Percentiles rank a stretch among this genome's conserved stretches.
These are phyloP conservation scores for Neonectria faginata DNA, from an alignment of 2,329 filamentous ascomycete species.

Conservation along the genomic window DNA sequence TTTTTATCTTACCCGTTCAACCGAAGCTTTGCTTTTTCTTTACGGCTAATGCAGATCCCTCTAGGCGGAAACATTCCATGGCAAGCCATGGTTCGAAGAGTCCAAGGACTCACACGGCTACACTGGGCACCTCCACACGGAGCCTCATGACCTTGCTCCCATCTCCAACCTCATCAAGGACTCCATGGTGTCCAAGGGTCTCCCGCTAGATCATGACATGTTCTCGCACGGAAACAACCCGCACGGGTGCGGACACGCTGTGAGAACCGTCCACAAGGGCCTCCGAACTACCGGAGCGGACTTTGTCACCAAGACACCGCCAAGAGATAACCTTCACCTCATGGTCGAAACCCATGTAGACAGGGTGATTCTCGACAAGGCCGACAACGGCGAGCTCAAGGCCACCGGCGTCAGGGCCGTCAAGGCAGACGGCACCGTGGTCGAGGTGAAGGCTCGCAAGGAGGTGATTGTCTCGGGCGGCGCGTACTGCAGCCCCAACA, in stretches of 20 bases:
- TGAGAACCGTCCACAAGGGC: conserved; percentile 64
- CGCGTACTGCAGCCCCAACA: conserved; percentile 63
- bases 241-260: conserved; percentile 67
- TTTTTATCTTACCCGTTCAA: neutral
- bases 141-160: conserved; percentile 68
- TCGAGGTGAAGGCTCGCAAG: conserved; percentile 54
- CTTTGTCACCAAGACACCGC: conserved; percentile 57
- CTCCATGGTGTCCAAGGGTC: conserved; percentile 65
- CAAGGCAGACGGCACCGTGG: conserved; percentile 55
- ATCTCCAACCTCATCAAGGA: conserved; percentile 67
- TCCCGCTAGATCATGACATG: conserved; percentile 69
- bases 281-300: conserved; percentile 65
- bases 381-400: conserved; percentile 48
- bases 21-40: neutral
- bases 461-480: conserved; percentile 58
- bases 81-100: conserved; percentile 67
- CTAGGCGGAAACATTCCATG: conserved; percentile 67
- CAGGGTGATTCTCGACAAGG: conserved; percentile 60
- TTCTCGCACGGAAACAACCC: conserved; percentile 63
- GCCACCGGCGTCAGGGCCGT: conserved; percentile 59
- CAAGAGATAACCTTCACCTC: conserved; percentile 59
- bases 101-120: conserved; percentile 61
- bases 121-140: conserved; percentile 64
- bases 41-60: conserved; percentile 7
- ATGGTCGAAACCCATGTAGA: conserved; percentile 63